phyloP scores from a whole-genome alignment of 1,139 yeast species.

The Debaryomyces sp. region DNA sequence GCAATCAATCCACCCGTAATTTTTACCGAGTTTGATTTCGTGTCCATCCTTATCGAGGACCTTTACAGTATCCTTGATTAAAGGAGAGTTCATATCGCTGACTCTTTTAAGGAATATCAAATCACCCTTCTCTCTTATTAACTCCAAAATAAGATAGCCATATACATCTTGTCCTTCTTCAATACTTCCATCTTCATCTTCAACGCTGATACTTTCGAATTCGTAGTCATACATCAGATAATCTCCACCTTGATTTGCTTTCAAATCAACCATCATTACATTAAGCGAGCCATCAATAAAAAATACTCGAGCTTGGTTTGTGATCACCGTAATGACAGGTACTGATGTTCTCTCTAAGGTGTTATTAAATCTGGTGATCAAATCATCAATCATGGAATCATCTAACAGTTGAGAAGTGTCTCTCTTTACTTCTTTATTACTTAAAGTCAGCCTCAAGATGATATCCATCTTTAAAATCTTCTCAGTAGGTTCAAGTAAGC shows the following conservation, averaged over 20 bases:
- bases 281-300: constrained; percentile 40
- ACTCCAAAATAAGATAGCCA: constrained; percentile 68
- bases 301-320: constrained; percentile 48
- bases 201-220: constrained; percentile 47
- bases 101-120: constrained; percentile 59
- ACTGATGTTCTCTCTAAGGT: constrained; percentile 36
- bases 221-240: constrained; percentile 82
- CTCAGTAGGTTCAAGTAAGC: constrained; percentile 36
- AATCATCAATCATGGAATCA: constrained; percentile 40
- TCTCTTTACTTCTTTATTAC: constrained; percentile 26
- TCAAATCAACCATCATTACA: constrained; percentile 47
- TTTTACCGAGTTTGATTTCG: constrained; percentile 37
- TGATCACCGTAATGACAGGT: constrained; percentile 51
- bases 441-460: constrained; percentile 40
- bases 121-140: constrained; percentile 57
- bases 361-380: constrained; percentile 42
- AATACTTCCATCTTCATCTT: constrained; percentile 42
- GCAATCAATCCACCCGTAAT: constrained; percentile 52
- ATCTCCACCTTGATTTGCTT: constrained; percentile 56
- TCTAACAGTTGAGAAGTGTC: constrained; percentile 29
- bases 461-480: constrained; percentile 48
- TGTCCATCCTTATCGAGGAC: constrained; percentile 41
- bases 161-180: constrained; percentile 32
- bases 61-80: constrained; percentile 33
- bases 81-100: constrained; percentile 23